Evolutionary conservation across 2,329 filamentous ascomycete genomes (phyloP), one percentile per base, ranked within the genome.

Genomic region (Exophiala oligosperma): DNA sequence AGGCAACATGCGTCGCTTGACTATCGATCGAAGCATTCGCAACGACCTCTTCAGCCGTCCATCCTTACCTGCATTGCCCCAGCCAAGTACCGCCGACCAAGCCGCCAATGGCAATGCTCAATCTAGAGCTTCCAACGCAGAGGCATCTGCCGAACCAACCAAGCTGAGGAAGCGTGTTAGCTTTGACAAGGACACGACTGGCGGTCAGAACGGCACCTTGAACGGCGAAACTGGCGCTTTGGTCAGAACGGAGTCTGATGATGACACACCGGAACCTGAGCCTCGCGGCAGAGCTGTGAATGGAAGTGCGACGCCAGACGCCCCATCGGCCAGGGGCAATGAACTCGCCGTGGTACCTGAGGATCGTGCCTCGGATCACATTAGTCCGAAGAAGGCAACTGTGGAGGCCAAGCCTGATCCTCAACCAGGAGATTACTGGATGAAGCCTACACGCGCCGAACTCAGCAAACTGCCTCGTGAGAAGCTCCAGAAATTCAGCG

Each of bases 21-120:
- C 92, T 53, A 97, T 99, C 71, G 95, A 97, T 74, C 88, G 91
- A 63, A 89, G 88, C 65, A 81, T 99, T 71, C 84, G 90, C 53
- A 92, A 77, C 23, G 80, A 86, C 61, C 73, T 87, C 1, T 87
- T 87, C 67, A 72, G 74, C 35, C 75, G 76, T 49, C 69, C 73
- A 24, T 57, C 70, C 56, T 70, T 73, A 11, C 63, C 65, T 23
- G 61, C 65, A 14, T 57, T 66, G 17, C 64, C 68, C 14, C 55
- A 66, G 21, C n/a, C n/a, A n/a, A 81, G 81, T 12, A 67, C 73
- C 44, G 57, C 72, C 47, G 55, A 56, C 4, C 54, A 56, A 11
- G 51, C 52, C 21, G 52, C 40, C n/a, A 57, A 56, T 29, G 53
- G 48, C 26, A 53, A 40, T 21, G 41, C 35, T 6, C 62, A 71